Evolutionary conservation across 2,329 filamentous ascomycete genomes (phyloP), one percentile per base, ranked within the genome.

Genomic region (Sporothrix pseudoabietina): DNA sequence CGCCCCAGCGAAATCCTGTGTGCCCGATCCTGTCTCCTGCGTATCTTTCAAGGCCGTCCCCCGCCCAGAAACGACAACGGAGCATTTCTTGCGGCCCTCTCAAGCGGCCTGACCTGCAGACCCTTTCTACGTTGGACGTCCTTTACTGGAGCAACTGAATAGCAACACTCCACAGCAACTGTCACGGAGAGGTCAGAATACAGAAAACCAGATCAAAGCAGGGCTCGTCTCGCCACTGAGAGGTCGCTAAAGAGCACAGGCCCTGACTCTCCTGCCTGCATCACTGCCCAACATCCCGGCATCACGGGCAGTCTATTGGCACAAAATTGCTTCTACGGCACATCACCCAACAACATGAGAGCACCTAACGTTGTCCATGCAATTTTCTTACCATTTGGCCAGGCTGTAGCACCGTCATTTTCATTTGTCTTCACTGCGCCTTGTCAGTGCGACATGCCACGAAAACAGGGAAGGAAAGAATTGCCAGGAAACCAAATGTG

Each of bases 251-350:
- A 69, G 14, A 12, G 22, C 9, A 44, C 49, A 72, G 10, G 55
- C 47, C 55, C 72, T 72, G 65, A 35, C 65, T 52, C 32, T 26
- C 26, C 44, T n/a, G 26, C 66, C 72, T 73, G 72, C 72, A 73
- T 44, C 68, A 73, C 72, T 71, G 72, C 72, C 72, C 72, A 73
- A 73, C 59, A 35, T 19, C n/a, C 14, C 22, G 14, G 49, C 7
- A 47, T 35, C 19, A 39, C 26, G 22, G 44, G 41, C 44, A n/a
- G 41, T 5, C 32, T n/a, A 63, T 65, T 71, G 55, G 30, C 49
- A 59, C 68, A 44, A 39, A 54, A 22, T 32, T 1, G 61, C 3
- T 66, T n/a, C 39, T 66, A n/a, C 14, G 39, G 22, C 22, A 39
- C 5, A 26, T 44, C 61, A 47, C 61, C 14, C 4, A 66, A 44